phyloP scores from a whole-genome alignment of 2,329 filamentous ascomycete genomes.

The Aspergillus neotritici region DNA sequence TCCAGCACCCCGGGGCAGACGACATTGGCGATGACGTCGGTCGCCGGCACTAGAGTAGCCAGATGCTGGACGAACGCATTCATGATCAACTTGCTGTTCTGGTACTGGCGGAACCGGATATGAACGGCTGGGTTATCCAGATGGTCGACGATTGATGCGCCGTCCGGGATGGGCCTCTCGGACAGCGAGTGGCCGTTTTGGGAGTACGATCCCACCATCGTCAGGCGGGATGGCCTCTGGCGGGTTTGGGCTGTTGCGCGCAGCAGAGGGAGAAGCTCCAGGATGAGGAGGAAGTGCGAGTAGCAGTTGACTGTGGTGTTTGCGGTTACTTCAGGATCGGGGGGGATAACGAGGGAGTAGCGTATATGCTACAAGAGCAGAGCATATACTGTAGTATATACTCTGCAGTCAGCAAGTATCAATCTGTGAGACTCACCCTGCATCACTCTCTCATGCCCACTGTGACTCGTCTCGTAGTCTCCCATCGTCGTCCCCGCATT shows the following conservation, averaged over 20 bases:
- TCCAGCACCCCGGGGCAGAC: constrained; percentile 14
- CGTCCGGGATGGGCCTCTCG: neutral
- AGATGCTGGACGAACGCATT: constrained; percentile 15
- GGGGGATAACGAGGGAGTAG: neutral
- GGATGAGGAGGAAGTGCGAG: constrained; percentile 12
- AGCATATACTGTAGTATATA: too few species aligned
- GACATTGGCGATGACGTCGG: constrained; percentile 16
- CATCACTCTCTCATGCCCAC: constrained; percentile 15
- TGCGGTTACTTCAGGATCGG: neutral
- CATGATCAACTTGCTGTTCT: constrained; percentile 14
- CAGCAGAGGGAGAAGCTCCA: constrained; percentile 13
- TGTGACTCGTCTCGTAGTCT: constrained; percentile 12
- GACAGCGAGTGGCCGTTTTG: constrained; percentile 5
- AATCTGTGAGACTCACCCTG: constrained; percentile 4
- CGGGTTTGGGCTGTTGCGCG: constrained; percentile 6
- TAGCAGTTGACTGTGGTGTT: constrained; percentile 15
- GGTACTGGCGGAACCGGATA: constrained; percentile 6
- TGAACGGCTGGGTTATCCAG: constrained; percentile 4
- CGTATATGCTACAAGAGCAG: too few species aligned
- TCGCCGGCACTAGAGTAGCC: constrained; percentile 2
- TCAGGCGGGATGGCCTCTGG: constrained; percentile 8
- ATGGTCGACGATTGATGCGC: constrained; percentile 1
- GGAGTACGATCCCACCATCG: constrained; percentile 12
- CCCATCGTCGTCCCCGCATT: constrained; percentile 12
- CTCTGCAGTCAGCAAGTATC: too few species aligned